Percentiles rank a stretch among this genome's conserved stretches.
Conservation (phyloP, 768 basidiomycete species). For the Boletellus sp. region DNA sequence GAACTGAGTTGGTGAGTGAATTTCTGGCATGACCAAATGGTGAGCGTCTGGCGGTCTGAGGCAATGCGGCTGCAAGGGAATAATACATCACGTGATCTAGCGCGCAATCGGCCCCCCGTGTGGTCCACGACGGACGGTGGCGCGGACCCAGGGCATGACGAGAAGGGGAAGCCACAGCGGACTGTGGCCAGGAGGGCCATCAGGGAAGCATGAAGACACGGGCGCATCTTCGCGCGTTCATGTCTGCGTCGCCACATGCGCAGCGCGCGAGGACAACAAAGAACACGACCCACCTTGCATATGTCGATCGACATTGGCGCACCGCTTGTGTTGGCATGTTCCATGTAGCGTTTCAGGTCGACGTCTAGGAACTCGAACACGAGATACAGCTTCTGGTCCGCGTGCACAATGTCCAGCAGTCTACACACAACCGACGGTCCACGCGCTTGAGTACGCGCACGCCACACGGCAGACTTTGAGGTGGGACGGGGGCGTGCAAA, state of each 20-base stretch:
- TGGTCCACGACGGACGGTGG: slow-evolving; percentile 21
- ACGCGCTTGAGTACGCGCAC: slow-evolving; percentile 6
- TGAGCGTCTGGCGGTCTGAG: slow-evolving; percentile 6
- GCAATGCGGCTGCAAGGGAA: background rate
- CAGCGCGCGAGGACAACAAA: background rate
- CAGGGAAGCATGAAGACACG: slow-evolving; percentile 9
- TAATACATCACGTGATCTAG: slow-evolving; percentile 30
- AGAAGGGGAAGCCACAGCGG: background rate
- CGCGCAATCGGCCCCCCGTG: slow-evolving; percentile 21
- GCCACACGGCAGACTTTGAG: too few species aligned
- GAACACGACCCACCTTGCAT: slow-evolving; percentile 76
- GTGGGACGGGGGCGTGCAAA: background rate
- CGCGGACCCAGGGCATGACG: slow-evolving; percentile 9
- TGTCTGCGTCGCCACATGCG: slow-evolving; percentile 9
- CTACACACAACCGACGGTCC: slow-evolving; percentile 38
- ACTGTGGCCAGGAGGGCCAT: background rate
- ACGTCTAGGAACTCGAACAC: slow-evolving; percentile 98
- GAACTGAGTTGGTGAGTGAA: slow-evolving; percentile 92
- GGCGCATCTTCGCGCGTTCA: slow-evolving; percentile 22
- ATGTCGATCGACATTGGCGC: slow-evolving; percentile 69
- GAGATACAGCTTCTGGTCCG: slow-evolving; percentile 94
- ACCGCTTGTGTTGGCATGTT: slow-evolving; percentile 69
- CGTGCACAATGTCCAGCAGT: slow-evolving; percentile 93
- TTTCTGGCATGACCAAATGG: slow-evolving; percentile 55
- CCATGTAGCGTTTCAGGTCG: slow-evolving; percentile 96